Evolutionary conservation across 2,329 filamentous ascomycete species (phyloP).

Genomic region (Fusarium domesticum): DNA sequence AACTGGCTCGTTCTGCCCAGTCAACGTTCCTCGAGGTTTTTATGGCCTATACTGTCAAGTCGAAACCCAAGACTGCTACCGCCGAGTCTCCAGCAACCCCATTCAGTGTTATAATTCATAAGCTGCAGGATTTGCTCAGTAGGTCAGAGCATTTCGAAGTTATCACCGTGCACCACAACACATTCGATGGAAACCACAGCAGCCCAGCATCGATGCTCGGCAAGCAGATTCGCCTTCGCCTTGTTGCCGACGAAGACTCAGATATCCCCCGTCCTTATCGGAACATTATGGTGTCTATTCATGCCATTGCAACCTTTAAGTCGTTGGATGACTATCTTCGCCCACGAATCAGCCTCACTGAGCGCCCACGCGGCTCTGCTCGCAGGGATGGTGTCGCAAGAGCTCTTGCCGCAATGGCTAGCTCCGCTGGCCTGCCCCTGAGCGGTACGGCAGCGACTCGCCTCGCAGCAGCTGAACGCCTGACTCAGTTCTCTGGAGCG

Average conservation of each 20-base stretch:
- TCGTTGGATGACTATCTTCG: conserved; percentile 93
- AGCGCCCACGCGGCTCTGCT: conserved; percentile 56
- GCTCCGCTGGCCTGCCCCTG: conserved; percentile 61
- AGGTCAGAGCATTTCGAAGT: conserved; percentile 98
- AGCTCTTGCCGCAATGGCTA: conserved; percentile 73
- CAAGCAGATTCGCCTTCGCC: conserved; percentile 86
- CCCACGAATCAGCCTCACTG: conserved; percentile 78
- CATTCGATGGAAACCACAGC: conserved; percentile 83
- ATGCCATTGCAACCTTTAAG: conserved; percentile 97
- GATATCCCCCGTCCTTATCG: conserved; percentile 84
- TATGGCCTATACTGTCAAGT: conserved; percentile 71
- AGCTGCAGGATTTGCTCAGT: conserved; percentile 92
- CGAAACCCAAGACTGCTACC: conserved; percentile 61
- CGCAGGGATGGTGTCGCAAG: conserved; percentile 64
- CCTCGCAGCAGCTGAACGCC: conserved; percentile 41
- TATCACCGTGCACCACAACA: conserved; percentile 89
- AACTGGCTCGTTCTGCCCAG: conserved; percentile 64
- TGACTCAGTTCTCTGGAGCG: conserved; percentile 35
- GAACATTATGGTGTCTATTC: conserved; percentile 97
- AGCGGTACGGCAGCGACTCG: conserved; percentile 46
- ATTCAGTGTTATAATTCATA: conserved; percentile 87
- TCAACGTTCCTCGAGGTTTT: conserved; percentile 88
- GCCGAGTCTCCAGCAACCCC: conserved; percentile 72
- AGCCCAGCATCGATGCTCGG: conserved; percentile 94
- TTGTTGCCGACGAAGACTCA: conserved; percentile 85